Conservation (phyloP, 495 filamentous ascomycete genomes). For the Neurospora tetraspora region DNA sequence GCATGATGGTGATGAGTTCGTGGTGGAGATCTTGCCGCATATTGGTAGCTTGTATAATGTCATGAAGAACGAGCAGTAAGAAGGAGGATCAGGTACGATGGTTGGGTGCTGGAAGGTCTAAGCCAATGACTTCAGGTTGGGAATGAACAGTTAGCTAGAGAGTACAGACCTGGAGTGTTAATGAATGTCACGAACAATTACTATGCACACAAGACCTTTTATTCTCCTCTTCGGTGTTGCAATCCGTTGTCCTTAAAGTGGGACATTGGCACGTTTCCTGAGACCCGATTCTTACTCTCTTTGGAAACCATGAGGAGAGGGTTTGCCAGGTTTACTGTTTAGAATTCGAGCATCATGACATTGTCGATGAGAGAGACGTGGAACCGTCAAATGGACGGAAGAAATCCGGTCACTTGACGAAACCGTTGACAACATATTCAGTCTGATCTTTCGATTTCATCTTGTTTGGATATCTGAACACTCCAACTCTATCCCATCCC, state of each 20-base stretch:
- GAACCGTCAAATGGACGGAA: too few species aligned
- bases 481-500: neutral
- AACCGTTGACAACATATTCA: too few species aligned
- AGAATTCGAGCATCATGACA: too few species aligned
- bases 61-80: slow-evolving; percentile 33
- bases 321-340: too few species aligned
- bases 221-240: neutral
- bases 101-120: neutral
- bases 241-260: neutral
- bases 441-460: too few species aligned
- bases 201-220: neutral
- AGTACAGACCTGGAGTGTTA: neutral
- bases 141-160: neutral
- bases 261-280: neutral
- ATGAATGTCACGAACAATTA: neutral
- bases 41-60: slow-evolving; percentile 36
- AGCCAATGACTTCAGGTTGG: neutral
- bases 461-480: too few species aligned
- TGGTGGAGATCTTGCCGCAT: slow-evolving; percentile 36
- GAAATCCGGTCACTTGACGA: too few species aligned
- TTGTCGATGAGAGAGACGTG: too few species aligned
- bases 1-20: slow-evolving; percentile 37
- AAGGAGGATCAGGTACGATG: neutral
- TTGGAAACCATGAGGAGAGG: neutral
- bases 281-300: neutral